Evolutionary conservation across 495 filamentous ascomycete genomes (phyloP), one percentile per base, ranked within the genome.

Genomic region (Cryomyces minteri): DNA sequence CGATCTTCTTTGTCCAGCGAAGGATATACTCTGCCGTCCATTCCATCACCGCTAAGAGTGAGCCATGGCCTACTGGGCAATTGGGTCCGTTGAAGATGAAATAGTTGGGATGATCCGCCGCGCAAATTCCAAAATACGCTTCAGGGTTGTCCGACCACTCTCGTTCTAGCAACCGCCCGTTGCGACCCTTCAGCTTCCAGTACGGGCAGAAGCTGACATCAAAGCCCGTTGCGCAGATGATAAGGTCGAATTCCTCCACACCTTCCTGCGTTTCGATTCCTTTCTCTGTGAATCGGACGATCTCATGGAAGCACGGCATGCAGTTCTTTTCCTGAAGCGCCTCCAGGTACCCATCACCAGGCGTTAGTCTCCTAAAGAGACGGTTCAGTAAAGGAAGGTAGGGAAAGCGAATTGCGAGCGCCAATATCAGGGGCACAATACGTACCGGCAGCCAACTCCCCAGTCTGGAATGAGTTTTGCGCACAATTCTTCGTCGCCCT

Each of bases 191-290:
- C 38, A 64, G 60, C 5, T 63, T 55, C 58, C 75, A 75, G 29
- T 62, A 64, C 0, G 69, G 70, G 6, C 58, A 54, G 48, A 61
- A 71, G 7, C 62, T 59, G 6, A 67, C 71, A 44, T 74, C 60
- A 52, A 76, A 66, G 37, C 65, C 64, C 1, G 65, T 77, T 5
- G 73, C 73, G 48, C 72, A 62, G 43, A 61, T 54, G 5, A 63
- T 41, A 14, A 59, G 49, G 37, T 63, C 61, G 40, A 62, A 40
- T 7, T 54, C 49, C 30, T 56, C 43, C 2, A 57, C 49, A 25
- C 59, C 59, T 32, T 56, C 51, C 37, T 47, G 48, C 18, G 51
- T 54, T 10, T 49, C 39, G 14, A 54, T 43, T 29, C 61, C 57
- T 4, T 39, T 48, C 30, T 48, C 48, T 34, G 49, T 53, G 41